Percentiles rank a stretch among this genome's conserved stretches.
Conservation (phyloP, 2,329 filamentous ascomycete genomes). For the Nectriaceae sp. region DNA sequence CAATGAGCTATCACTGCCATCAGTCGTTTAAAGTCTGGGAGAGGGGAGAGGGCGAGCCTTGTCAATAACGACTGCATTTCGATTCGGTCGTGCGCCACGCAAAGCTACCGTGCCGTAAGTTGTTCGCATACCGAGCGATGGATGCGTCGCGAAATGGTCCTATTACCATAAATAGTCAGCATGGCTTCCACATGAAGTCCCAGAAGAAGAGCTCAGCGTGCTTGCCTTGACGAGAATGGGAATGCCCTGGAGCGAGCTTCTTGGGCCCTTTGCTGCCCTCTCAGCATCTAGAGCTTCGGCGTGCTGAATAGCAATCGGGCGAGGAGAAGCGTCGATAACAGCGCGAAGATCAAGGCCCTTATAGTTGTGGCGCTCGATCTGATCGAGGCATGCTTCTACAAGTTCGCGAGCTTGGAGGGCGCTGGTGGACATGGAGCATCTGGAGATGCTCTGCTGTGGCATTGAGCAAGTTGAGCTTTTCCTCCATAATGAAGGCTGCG, state of each 20-base stretch:
- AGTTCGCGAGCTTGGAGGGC: slow-evolving; percentile 1
- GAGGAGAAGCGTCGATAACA: slow-evolving; percentile 1
- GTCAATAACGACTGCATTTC: slow-evolving; percentile 4
- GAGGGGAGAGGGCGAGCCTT: no score
- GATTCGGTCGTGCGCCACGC: slow-evolving; percentile 1
- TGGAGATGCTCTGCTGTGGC: no score
- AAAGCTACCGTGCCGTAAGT: slow-evolving; percentile 4
- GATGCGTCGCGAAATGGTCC: neutral
- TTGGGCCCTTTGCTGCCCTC: neutral
- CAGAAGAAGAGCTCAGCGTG: no score
- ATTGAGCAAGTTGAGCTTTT: no score
- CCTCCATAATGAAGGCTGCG: no score
- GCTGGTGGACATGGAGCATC: neutral
- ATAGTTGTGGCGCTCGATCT: slow-evolving; percentile 3
- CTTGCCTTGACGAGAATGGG: slow-evolving; percentile 5
- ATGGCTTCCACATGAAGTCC: neutral
- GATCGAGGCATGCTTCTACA: neutral
- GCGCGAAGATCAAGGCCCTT: slow-evolving; percentile 1
- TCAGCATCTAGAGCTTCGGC: slow-evolving; percentile 3
- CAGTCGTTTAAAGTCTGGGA: no score
- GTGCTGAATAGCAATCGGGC: neutral
- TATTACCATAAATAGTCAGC: neutral
- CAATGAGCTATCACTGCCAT: no score
- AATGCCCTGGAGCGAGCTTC: slow-evolving; percentile 3
- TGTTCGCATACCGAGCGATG: slow-evolving; percentile 2